Evolutionary conservation across 1,139 yeast species (phyloP).

Genomic region (Hyphopichia buzzinii): DNA sequence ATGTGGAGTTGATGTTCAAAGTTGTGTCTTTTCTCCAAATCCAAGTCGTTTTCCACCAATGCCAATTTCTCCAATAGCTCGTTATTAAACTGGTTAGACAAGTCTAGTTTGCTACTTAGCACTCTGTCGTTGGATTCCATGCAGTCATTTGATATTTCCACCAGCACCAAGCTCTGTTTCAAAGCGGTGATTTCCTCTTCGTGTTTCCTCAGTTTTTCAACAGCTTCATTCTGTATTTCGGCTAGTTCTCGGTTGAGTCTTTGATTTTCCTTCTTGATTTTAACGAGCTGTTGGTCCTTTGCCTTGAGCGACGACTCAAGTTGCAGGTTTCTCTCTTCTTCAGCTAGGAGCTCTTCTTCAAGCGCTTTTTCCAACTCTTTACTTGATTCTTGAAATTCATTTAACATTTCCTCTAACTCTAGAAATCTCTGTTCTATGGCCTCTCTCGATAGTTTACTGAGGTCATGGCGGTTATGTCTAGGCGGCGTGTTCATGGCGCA

Average conservation of each 20-base stretch:
- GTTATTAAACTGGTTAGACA: conserved; percentile 38
- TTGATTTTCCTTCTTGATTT: conserved; percentile 12
- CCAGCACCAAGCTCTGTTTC: conserved; percentile 33
- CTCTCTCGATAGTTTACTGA: conserved; percentile 22
- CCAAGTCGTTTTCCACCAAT: conserved; percentile 39
- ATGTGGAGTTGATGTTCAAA: conserved; percentile 33
- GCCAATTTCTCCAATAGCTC: conserved; percentile 44
- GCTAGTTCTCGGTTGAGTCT: conserved; percentile 21
- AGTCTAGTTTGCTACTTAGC: conserved; percentile 28
- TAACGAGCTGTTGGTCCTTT: conserved; percentile 13
- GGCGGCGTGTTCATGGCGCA: background rate
- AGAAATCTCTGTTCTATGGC: conserved; percentile 20
- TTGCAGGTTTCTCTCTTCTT: conserved; percentile 26
- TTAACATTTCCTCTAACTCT: conserved; percentile 31
- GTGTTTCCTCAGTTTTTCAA: conserved; percentile 14
- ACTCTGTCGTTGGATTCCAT: conserved; percentile 42
- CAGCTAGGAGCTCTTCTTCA: conserved; percentile 39
- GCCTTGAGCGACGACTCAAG: conserved; percentile 16
- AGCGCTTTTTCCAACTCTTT: conserved; percentile 44
- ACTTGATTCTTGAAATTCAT: conserved; percentile 44
- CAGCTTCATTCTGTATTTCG: conserved; percentile 12
- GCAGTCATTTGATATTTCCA: conserved; percentile 42
- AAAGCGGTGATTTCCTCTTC: conserved; percentile 22
- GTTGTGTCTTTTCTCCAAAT: conserved; percentile 29
- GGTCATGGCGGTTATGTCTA: background rate